These are phyloP conservation scores for Kitagawia praeruptora DNA, from an alignment of 129 eudicot genomes.

Conservation along the genomic window DNA sequence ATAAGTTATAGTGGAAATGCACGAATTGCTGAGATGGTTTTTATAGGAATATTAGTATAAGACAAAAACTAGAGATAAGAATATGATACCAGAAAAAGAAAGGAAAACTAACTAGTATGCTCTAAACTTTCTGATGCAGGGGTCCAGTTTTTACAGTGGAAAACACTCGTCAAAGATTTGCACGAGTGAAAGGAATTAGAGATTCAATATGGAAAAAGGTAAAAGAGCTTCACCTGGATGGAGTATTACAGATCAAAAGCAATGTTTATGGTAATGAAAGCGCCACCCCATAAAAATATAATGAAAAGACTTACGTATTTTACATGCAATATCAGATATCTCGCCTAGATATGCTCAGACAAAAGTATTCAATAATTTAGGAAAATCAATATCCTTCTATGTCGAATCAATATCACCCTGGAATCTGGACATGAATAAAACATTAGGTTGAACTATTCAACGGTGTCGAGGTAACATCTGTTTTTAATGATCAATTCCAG, in stretches of 20 bases:
- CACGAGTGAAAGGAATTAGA: background rate
- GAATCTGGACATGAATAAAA: background rate
- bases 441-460: background rate
- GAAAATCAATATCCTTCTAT: background rate
- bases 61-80: conserved; percentile 9
- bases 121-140: background rate
- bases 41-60: background rate
- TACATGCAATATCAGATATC: background rate
- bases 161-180: conserved; percentile 5
- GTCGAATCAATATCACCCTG: background rate
- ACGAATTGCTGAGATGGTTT: background rate
- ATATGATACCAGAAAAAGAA: conserved; percentile 6
- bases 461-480: background rate
- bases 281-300: background rate
- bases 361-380: background rate
- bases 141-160: conserved; percentile 1
- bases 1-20: background rate
- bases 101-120: background rate
- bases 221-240: background rate
- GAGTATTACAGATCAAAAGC: background rate
- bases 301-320: background rate
- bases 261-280: background rate
- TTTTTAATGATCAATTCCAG: background rate
- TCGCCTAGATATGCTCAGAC: background rate
- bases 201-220: background rate